A percentile compares a stretch with the other conserved stretches of the same genome.
Evolutionary conservation across 202 grass and related monocot genomes (phyloP).

Genomic region (Eragrostis tef): DNA sequence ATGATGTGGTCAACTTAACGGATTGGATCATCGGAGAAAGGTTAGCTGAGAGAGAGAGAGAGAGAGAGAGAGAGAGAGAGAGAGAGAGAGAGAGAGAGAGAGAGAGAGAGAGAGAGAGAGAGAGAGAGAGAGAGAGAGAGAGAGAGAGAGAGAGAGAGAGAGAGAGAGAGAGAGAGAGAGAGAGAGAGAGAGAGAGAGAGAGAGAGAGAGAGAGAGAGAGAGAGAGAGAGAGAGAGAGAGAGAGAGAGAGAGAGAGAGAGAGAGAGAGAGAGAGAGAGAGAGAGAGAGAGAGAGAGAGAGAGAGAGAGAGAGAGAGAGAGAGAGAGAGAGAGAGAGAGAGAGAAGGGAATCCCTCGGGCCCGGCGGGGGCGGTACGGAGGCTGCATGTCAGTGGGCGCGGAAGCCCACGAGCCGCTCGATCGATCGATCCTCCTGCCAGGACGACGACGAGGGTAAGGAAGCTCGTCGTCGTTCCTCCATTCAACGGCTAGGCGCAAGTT

Average conservation of each 20-base stretch:
- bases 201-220: neutral
- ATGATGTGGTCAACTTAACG: neutral
- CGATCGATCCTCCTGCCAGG: too few relatives aligned
- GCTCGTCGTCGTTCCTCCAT: neutral
- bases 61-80: neutral
- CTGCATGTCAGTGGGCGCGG: constrained; percentile 28
- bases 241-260: neutral
- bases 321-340: neutral
- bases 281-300: neutral
- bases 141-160: neutral
- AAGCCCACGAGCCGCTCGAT: constrained; percentile 33
- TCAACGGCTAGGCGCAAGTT: constrained; percentile 53
- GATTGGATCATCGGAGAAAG: too few relatives aligned
- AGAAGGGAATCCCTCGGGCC: constrained; percentile 16
- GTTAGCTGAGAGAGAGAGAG: neutral
- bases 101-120: neutral
- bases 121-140: neutral
- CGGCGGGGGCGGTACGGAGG: neutral
- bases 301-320: neutral
- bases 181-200: neutral
- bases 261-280: neutral
- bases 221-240: neutral
- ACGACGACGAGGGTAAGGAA: neutral
- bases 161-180: neutral
- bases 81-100: neutral